Conservation (phyloP, 352 stramenopile species). For the Peronosclerospora sorghi region DNA sequence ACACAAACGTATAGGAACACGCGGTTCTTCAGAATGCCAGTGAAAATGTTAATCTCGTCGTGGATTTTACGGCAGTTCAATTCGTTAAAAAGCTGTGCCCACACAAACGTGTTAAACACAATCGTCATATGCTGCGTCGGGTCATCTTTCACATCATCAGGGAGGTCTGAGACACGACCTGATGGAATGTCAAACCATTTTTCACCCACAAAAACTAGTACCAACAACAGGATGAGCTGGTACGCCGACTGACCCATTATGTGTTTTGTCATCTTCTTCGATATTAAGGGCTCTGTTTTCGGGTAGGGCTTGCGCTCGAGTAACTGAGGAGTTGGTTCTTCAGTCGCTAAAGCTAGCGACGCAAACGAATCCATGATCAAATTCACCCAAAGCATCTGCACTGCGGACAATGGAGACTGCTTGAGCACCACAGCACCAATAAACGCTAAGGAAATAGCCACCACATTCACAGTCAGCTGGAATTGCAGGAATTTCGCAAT, state of each 20-base stretch:
- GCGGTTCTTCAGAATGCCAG: constrained; percentile 82
- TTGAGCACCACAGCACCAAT: constrained; percentile 58
- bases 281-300: constrained; percentile 85
- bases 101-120: constrained; percentile 96
- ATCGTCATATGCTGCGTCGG: constrained; percentile 90
- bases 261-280: constrained; percentile 89
- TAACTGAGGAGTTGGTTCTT: constrained; percentile 78
- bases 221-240: constrained; percentile 81
- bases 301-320: constrained; percentile 88
- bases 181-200: constrained; percentile 40
- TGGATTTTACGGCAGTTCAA: constrained; percentile 78
- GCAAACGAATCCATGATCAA: constrained; percentile 96
- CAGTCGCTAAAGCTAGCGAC: constrained; percentile 90
- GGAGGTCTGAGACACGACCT: constrained; percentile 24
- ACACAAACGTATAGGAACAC: constrained; percentile 89
- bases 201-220: constrained; percentile 66
- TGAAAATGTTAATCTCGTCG: constrained; percentile 93
- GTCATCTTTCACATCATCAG: constrained; percentile 35
- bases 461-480: constrained; percentile 92
- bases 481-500: constrained; percentile 97
- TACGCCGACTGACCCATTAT: constrained; percentile 89
- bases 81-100: constrained; percentile 88
- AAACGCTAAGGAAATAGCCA: constrained; percentile 86
- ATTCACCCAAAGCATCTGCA: constrained; percentile 97
- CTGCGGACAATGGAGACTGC: constrained; percentile 82